These are phyloP conservation scores for Apium graveolens DNA, from an alignment of 129 eudicot species.

Conservation along the genomic window DNA sequence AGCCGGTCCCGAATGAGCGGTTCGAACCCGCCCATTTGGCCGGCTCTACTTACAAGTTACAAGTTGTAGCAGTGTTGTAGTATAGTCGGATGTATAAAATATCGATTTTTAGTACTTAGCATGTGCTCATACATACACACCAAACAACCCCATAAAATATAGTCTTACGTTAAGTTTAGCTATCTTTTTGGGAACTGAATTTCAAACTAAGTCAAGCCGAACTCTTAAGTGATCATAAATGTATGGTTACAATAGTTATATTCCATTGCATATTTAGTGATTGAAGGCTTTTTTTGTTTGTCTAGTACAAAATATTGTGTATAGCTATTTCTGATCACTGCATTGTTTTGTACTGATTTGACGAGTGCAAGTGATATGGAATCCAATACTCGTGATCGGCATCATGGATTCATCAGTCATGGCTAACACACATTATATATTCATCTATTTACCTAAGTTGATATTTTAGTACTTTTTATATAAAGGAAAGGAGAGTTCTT, in stretches of 20 bases:
- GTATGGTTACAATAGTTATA: too few relatives aligned
- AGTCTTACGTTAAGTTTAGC: too few relatives aligned
- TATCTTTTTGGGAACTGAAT: too few relatives aligned
- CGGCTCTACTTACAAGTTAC: neutral
- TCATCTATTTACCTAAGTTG: neutral
- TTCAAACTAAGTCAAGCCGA: neutral
- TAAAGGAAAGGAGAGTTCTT: neutral
- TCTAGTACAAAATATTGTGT: neutral
- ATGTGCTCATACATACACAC: too few relatives aligned
- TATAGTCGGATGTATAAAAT: too few relatives aligned
- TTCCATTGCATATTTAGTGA: too few relatives aligned
- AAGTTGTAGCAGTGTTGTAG: neutral
- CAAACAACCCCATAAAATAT: too few relatives aligned
- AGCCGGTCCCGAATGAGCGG: too few relatives aligned
- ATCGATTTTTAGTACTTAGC: too few relatives aligned
- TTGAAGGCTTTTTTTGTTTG: too few relatives aligned
- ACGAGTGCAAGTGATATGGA: neutral
- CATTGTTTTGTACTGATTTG: neutral
- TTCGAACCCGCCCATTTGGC: too few relatives aligned
- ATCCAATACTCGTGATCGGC: neutral
- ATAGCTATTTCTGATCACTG: neutral
- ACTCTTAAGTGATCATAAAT: neutral
- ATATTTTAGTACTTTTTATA: too few relatives aligned
- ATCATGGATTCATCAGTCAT: neutral
- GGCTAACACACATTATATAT: neutral